Evolutionary conservation across 1,139 yeast genomes (phyloP), one percentile per base, ranked within the genome.

Genomic region (Zygoascus meyerae): DNA sequence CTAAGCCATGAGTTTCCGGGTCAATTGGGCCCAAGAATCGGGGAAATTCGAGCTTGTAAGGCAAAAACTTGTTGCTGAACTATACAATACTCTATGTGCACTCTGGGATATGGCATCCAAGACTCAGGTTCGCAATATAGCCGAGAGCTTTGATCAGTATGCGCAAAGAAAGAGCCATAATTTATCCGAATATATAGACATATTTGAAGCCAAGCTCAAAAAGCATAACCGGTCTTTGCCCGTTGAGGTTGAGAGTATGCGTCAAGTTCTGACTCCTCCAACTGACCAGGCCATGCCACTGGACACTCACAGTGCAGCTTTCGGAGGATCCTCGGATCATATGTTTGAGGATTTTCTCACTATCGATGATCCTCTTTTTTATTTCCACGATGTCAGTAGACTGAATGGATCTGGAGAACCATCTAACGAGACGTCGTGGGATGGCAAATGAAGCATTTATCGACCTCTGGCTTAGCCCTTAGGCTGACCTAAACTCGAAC

Each of bases 121-220:
- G 18, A 12, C 34, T 5, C 44, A 41, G 30, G 44, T 41, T 6
- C 35, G 21, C 14, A 30, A 32, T 21, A 41, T 41, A 11, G 44
- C 44, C n/a, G 32, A 34, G 16, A 41, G 44, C 31, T 41, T 41
- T 29, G 44, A 41, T 16, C 17, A 17, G 11, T 41, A 41, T 18
- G 33, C 44, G 3, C 32, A 17, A 10, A 15, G 35, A 16, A 33
- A 34, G 21, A 6, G 32, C 9, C 12, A 30, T 12, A 33, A 30
- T 14, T 34, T 41, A 18, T 15, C 44, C 11, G 39, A 21, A 2
- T 41, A 41, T 33, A 18, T 41, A 16, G 32, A 21, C 9, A 32
- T 34, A 4, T 41, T 41, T 21, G 36, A 34, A 17, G 37, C 16
- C 3, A 21, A 30, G 21, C 39, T 41, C 11, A 16, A 18, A n/a